A percentile compares a stretch with the other conserved stretches of the same genome.
phyloP scores from a whole-genome alignment of 2,329 filamentous ascomycete species.

The Sclerotinia borealis region DNA sequence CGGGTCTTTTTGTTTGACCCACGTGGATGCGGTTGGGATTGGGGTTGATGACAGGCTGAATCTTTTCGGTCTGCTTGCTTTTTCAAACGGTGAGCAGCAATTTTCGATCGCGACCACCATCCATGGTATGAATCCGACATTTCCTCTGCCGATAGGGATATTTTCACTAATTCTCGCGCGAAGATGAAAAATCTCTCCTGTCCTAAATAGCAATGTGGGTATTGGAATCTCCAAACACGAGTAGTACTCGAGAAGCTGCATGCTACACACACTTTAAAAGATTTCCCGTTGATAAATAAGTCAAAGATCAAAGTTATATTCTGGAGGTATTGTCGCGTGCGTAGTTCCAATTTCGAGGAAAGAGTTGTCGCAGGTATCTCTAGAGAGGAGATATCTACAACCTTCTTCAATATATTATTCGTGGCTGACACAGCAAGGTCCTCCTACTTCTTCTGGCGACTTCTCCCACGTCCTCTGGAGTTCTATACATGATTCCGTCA shows the following conservation, averaged over 20 bases:
- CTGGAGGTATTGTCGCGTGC: not conserved
- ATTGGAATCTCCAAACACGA: not conserved
- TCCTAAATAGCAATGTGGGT: not conserved
- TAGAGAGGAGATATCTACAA: not conserved
- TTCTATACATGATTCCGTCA: not conserved
- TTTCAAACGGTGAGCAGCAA: not conserved
- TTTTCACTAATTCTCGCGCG: not conserved
- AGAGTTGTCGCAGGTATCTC: not conserved
- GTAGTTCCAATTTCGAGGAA: not conserved
- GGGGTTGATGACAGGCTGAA: not conserved
- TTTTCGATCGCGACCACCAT: not conserved
- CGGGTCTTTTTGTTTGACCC: not conserved
- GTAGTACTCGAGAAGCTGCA: not conserved
- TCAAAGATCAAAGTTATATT: not conserved
- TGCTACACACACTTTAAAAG: too few relatives aligned
- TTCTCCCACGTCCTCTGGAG: slow-evolving; percentile 6
- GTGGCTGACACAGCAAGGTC: not conserved
- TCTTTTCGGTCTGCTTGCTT: not conserved
- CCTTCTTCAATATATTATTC: not conserved
- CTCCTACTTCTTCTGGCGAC: not conserved
- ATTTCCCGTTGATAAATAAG: not conserved
- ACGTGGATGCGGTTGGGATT: not conserved
- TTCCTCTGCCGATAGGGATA: not conserved
- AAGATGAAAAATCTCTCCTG: not conserved
- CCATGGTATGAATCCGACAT: not conserved